Base-by-base conservation (phyloP, 371 early-diverging fungal species). In the Mucor piriformis region DNA sequence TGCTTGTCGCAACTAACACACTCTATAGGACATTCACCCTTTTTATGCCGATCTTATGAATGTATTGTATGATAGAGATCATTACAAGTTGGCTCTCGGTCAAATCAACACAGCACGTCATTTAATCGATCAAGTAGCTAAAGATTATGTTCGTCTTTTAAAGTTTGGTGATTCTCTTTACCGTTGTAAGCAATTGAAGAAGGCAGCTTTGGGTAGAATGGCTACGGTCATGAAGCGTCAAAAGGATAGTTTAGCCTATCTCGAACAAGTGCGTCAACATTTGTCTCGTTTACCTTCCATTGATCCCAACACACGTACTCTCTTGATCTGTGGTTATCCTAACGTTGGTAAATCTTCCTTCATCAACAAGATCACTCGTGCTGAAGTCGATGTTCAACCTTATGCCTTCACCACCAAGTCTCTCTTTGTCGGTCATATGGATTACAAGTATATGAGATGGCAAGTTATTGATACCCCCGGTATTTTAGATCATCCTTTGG, bases 381-480 rank as follows among this genome's bases (percentile, higher is more conserved):
- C 99, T 24, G 96, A 99, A 70, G 99, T 99, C 15, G 99, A 99
- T 64, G 99, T 99, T 2, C 99, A 99, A 79, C 99, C 99, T 16
- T 99, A 99, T 77, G 99, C 99, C 25, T 99, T 99, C 85, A 99
- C 99, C 35, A 99, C 99, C 57, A 99, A 99, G 83, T 95, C 95
- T 13, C 84, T 99, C 61, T 99, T 98, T 83, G 99, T 99, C 24
- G 99, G 99, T 42, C 99, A 99, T 76, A 99, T 99, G 98, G 99
- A 99, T 78, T 99, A 99, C 90, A 95, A 98, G 75, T 97, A 99
- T 77, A 85, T 99, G 77, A 84, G 98, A 74, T 99, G 99, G 99
- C 99, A 99, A 82, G 91, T 97, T n/a, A 98, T 99, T 61, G 99
- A 99, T 78, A 99, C 99, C 13, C 99, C 99, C 8, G 99, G 99